Conservation (phyloP, 2,329 filamentous ascomycete species). For the Botrytis fabae region DNA sequence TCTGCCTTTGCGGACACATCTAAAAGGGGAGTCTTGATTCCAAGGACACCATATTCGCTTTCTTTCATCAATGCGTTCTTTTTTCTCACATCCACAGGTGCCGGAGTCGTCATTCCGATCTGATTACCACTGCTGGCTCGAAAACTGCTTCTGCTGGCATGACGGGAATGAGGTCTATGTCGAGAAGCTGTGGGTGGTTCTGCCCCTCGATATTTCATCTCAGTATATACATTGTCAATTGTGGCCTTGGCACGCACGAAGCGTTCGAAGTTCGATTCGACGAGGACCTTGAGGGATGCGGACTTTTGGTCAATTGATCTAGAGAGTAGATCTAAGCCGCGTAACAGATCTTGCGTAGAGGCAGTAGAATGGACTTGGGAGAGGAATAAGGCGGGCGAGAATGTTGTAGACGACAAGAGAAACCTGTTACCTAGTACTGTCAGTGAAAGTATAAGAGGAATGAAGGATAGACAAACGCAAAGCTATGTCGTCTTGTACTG, state of each 20-base stretch:
- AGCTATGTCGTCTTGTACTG: constrained; percentile 79
- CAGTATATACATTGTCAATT: constrained; percentile 97
- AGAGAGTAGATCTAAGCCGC: constrained; percentile 82
- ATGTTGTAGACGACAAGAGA: constrained; percentile 90
- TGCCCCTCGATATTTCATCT: constrained; percentile 79
- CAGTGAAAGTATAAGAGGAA: constrained; percentile 24
- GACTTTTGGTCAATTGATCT: constrained; percentile 97
- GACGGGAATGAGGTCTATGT: constrained; percentile 40
- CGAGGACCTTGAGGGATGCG: constrained; percentile 90
- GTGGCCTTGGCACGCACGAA: constrained; percentile 97
- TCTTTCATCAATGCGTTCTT: constrained; percentile 93
- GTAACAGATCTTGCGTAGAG: constrained; percentile 76
- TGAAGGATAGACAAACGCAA: constrained; percentile 59
- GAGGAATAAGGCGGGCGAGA: constrained; percentile 88
- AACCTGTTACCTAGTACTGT: constrained; percentile 74
- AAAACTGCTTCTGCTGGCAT: constrained; percentile 43
- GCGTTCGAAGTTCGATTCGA: constrained; percentile 97
- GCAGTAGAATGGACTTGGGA: constrained; percentile 87
- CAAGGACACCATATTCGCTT: constrained; percentile 84
- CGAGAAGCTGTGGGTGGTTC: constrained; percentile 51
- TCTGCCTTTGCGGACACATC: constrained; percentile 93
- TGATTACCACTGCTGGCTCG: constrained; percentile 44
- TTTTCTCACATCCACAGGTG: constrained; percentile 58
- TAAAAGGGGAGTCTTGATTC: constrained; percentile 83
- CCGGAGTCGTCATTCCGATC: constrained; percentile 30